These are phyloP conservation scores for Termitomyces sp. DNA, from an alignment of 768 basidiomycete genomes.

Conservation along the genomic window DNA sequence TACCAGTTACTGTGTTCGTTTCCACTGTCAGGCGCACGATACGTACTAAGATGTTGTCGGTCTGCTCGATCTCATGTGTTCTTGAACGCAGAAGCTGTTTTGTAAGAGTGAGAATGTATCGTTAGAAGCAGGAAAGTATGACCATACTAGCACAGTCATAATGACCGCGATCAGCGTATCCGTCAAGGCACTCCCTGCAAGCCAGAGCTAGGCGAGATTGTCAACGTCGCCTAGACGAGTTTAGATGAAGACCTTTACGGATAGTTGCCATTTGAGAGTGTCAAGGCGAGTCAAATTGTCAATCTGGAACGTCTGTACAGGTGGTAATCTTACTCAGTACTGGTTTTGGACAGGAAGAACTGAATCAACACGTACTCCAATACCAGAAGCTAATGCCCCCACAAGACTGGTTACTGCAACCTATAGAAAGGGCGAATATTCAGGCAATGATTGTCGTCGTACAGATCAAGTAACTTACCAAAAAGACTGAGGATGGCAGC, in stretches of 20 bases:
- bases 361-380: neutral
- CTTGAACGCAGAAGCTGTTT: constrained; percentile 10
- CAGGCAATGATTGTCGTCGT: neutral
- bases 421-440: neutral
- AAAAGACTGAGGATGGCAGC: neutral
- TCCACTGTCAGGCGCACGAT: constrained; percentile 14
- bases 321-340: neutral
- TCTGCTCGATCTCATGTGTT: constrained; percentile 4
- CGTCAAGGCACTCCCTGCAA: constrained; percentile 10
- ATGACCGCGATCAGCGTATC: constrained; percentile 10
- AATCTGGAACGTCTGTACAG: constrained; percentile 2
- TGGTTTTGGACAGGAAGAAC: neutral
- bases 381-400: constrained; percentile 9
- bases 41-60: constrained; percentile 6
- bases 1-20: constrained; percentile 12
- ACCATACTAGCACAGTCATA: constrained; percentile 8
- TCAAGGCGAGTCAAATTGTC: constrained; percentile 2
- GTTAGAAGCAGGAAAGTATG: neutral
- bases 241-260: neutral
- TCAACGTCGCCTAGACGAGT: neutral
- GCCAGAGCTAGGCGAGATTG: constrained; percentile 6
- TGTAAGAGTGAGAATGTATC: neutral
- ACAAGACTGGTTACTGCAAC: constrained; percentile 3
- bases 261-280: constrained; percentile 11
- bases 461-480: neutral